Evolutionary conservation across 768 basidiomycete species (phyloP).

Genomic region (Gyrodon lividus): DNA sequence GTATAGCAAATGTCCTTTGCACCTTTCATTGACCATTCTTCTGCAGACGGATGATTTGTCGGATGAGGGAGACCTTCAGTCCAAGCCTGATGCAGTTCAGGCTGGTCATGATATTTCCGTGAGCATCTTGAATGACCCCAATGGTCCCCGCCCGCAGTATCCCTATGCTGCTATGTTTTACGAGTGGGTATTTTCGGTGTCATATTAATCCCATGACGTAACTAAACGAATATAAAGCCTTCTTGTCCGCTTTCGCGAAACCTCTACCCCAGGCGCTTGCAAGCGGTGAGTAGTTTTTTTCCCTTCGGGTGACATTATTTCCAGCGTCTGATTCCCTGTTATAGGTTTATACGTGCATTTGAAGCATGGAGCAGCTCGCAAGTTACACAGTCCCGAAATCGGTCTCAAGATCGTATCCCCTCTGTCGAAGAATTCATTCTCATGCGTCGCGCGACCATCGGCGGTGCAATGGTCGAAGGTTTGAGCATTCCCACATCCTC

Average conservation of each 20-base stretch:
- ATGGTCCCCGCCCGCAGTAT: conserved; percentile 29
- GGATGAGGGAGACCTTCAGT: conserved; percentile 36
- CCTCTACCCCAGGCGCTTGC: conserved; percentile 37
- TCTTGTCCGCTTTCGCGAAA: conserved; percentile 34
- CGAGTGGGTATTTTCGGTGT: conserved; percentile 27
- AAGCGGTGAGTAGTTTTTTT: conserved; percentile 22
- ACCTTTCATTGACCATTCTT: conserved; percentile 3
- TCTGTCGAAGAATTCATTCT: conserved; percentile 39
- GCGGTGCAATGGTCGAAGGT: conserved; percentile 40
- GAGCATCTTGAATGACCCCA: conserved; percentile 27
- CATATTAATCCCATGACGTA: conserved; percentile 11
- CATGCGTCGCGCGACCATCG: conserved; percentile 38
- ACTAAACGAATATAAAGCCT: conserved; percentile 21
- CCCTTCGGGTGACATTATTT: neutral
- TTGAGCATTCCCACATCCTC: neutral
- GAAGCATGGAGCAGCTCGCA: conserved; percentile 36
- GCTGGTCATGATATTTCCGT: conserved; percentile 35
- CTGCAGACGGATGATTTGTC: conserved; percentile 37
- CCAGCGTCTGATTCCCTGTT: neutral
- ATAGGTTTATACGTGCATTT: conserved; percentile 36
- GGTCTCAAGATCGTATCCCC: conserved; percentile 36
- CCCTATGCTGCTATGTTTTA: conserved; percentile 40
- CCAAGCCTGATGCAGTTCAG: conserved; percentile 34
- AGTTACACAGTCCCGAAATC: conserved; percentile 34
- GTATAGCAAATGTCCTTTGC: neutral